Percentiles rank a stretch among this genome's conserved stretches.
These are phyloP conservation scores for Endoconidiophora polonica DNA, from an alignment of 2,329 filamentous ascomycete species.

Conservation along the genomic window DNA sequence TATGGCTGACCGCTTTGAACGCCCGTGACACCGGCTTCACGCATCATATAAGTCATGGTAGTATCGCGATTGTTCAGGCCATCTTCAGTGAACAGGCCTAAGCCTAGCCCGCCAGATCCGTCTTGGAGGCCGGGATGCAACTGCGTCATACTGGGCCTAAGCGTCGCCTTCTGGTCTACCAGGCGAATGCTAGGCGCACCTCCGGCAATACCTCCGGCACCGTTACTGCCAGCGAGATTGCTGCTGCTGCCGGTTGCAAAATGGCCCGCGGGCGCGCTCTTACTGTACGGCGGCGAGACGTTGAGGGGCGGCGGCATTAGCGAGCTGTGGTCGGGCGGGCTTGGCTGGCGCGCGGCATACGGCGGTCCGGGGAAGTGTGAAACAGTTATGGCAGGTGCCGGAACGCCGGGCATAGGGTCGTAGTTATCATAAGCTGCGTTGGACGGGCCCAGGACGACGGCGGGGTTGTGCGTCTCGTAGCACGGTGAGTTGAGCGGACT, in stretches of 20 bases:
- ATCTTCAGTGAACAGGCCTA: constrained; percentile 15
- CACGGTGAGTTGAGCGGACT: constrained; percentile 9
- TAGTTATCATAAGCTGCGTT: constrained; percentile 1
- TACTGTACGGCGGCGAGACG: constrained; percentile 25
- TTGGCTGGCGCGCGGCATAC: constrained; percentile 10
- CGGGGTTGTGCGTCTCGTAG: constrained; percentile 6
- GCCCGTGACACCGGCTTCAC: constrained; percentile 27
- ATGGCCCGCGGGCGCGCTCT: constrained; percentile 17
- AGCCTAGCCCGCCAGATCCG: not conserved
- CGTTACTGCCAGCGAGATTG: no score
- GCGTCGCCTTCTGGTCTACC: constrained; percentile 14
- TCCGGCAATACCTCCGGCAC: not conserved
- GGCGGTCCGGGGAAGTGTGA: constrained; percentile 2
- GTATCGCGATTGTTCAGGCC: constrained; percentile 22
- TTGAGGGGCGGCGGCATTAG: constrained; percentile 13
- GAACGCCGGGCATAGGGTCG: constrained; percentile 8
- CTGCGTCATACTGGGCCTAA: constrained; percentile 19
- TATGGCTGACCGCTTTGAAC: constrained; percentile 27
- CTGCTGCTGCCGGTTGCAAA: not conserved
- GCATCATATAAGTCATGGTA: constrained; percentile 38
- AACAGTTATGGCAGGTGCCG: constrained; percentile 8
- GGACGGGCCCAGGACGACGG: not conserved
- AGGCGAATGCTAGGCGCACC: constrained; percentile 10
- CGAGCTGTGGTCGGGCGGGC: constrained; percentile 4
- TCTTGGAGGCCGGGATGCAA: constrained; percentile 16